Evolutionary conservation across 73 alveolate genomes (phyloP).

Genomic region (Halteria grandinella): DNA sequence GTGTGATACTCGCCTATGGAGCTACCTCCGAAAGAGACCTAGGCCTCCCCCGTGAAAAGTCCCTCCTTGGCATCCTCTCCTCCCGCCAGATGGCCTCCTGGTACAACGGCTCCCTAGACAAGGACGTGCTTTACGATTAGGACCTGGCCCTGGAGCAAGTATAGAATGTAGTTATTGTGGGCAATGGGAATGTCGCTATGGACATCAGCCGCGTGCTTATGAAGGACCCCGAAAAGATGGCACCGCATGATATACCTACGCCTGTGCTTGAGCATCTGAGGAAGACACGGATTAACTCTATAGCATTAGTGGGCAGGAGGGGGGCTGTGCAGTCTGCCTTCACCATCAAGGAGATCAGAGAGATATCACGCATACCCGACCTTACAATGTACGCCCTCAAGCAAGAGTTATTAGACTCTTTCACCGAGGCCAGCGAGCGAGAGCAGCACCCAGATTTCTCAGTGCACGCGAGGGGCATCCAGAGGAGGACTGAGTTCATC

Average conservation of each 20-base stretch:
- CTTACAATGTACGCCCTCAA: slow-evolving; percentile 16
- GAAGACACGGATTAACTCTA: slow-evolving; percentile 23
- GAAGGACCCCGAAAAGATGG: slow-evolving; percentile 52
- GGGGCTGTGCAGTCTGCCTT: slow-evolving; percentile 74
- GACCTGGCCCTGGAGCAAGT: slow-evolving; percentile 53
- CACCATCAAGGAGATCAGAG: slow-evolving; percentile 84
- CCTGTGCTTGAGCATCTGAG: slow-evolving; percentile 60
- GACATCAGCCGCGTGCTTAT: slow-evolving; percentile 80
- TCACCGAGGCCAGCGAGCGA: slow-evolving; percentile 11
- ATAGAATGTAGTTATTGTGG: slow-evolving; percentile 22
- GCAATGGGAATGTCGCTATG: slow-evolving; percentile 91
- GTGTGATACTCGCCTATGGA: slow-evolving; percentile 83
- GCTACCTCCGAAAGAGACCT: slow-evolving; percentile 67
- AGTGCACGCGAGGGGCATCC: slow-evolving; percentile 36
- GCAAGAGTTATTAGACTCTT: slow-evolving; percentile 14
- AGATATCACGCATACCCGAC: slow-evolving; percentile 35
- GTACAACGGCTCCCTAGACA: slow-evolving; percentile 78
- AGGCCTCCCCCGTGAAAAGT: slow-evolving; percentile 66
- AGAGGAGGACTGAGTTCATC: slow-evolving; percentile 57
- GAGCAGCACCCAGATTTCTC: slow-evolving; percentile 45
- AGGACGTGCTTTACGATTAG: neutral
- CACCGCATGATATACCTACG: slow-evolving; percentile 73
- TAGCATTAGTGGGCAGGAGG: slow-evolving; percentile 50
- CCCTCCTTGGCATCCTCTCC: slow-evolving; percentile 59
- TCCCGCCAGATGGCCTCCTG: slow-evolving; percentile 77